phyloP scores from a whole-genome alignment of 768 basidiomycete species.

The Kwoniella sp. region DNA sequence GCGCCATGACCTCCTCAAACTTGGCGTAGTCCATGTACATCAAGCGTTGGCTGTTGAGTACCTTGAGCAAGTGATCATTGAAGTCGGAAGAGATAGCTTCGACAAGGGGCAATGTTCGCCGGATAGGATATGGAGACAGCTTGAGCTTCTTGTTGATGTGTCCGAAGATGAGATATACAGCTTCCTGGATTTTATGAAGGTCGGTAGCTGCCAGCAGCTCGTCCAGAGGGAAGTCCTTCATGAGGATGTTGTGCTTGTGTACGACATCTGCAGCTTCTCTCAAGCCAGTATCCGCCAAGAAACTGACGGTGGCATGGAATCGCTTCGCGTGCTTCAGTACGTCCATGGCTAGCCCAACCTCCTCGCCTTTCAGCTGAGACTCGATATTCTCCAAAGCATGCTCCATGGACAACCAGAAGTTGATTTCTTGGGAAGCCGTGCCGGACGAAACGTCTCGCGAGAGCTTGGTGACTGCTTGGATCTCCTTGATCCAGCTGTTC shows the following conservation, averaged over 20 bases:
- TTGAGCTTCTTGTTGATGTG: slow-evolving; percentile 95
- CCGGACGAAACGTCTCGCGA: slow-evolving; percentile 88
- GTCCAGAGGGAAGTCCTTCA: slow-evolving; percentile 99
- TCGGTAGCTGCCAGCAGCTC: slow-evolving; percentile 96
- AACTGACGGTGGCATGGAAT: slow-evolving; percentile 95
- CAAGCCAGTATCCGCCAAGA: slow-evolving; percentile 94
- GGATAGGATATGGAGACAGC: slow-evolving; percentile 94
- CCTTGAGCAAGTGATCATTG: slow-evolving; percentile 88
- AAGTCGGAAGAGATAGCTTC: slow-evolving; percentile 98
- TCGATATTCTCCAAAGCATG: slow-evolving; percentile 91
- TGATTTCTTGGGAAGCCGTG: slow-evolving; percentile 97
- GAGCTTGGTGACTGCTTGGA: slow-evolving; percentile 95
- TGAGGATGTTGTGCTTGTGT: slow-evolving; percentile 95
- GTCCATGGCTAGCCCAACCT: slow-evolving; percentile 71
- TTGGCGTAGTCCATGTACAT: slow-evolving; percentile 93
- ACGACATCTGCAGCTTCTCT: slow-evolving; percentile 92
- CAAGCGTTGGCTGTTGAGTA: slow-evolving; percentile 85
- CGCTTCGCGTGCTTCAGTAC: slow-evolving; percentile 93
- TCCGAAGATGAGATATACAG: slow-evolving; percentile 79
- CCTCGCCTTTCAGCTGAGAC: slow-evolving; percentile 83
- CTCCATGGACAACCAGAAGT: slow-evolving; percentile 97
- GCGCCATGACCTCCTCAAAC: slow-evolving; percentile 80
- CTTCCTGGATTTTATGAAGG: slow-evolving; percentile 90
- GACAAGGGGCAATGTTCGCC: slow-evolving; percentile 90
- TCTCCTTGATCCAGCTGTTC: slow-evolving; percentile 97